A percentile compares a stretch with the other conserved stretches of the same genome.
Conservation (phyloP, 805 yeast genomes). For the Metschnikowia vanudenii region DNA sequence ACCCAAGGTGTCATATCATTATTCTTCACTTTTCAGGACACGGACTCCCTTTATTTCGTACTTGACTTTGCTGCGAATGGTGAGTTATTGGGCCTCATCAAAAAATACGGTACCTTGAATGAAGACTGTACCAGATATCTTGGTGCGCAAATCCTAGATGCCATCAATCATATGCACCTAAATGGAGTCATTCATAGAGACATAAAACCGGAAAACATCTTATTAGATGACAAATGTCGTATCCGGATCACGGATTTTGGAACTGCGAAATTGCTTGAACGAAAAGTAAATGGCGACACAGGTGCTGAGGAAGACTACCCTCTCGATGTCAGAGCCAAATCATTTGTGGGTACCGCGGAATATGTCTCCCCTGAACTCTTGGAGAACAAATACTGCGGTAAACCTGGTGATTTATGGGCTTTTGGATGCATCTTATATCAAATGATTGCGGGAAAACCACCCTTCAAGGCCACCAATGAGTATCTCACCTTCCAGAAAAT, state of each 20-base stretch:
- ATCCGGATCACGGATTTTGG: conserved; percentile 82
- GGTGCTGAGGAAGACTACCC: conserved; percentile 50
- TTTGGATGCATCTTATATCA: conserved; percentile 59
- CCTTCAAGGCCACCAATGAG: conserved; percentile 81
- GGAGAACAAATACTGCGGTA: conserved; percentile 67
- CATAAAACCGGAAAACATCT: conserved; percentile 78
- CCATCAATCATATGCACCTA: conserved; percentile 67
- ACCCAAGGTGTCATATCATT: conserved; percentile 64
- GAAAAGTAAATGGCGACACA: conserved; percentile 38
- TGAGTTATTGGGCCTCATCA: conserved; percentile 65
- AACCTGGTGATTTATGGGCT: conserved; percentile 62
- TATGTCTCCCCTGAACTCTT: conserved; percentile 80
- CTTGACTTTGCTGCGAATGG: conserved; percentile 80
- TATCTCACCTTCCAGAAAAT: conserved; percentile 80
- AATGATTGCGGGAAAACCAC: conserved; percentile 68
- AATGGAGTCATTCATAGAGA: conserved; percentile 81
- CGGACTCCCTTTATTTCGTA: conserved; percentile 67
- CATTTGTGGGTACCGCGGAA: conserved; percentile 86
- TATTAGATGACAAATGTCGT: conserved; percentile 58
- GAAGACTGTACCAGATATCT: conserved; percentile 69
- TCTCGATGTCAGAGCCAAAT: conserved; percentile 64
- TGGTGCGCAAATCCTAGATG: conserved; percentile 72
- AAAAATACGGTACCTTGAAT: conserved; percentile 65
- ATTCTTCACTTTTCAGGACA: conserved; percentile 79
- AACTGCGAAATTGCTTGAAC: conserved; percentile 72